Conservation (phyloP, 1,284 basidiomycete genomes). For the Moesziomyces globuligerus region DNA sequence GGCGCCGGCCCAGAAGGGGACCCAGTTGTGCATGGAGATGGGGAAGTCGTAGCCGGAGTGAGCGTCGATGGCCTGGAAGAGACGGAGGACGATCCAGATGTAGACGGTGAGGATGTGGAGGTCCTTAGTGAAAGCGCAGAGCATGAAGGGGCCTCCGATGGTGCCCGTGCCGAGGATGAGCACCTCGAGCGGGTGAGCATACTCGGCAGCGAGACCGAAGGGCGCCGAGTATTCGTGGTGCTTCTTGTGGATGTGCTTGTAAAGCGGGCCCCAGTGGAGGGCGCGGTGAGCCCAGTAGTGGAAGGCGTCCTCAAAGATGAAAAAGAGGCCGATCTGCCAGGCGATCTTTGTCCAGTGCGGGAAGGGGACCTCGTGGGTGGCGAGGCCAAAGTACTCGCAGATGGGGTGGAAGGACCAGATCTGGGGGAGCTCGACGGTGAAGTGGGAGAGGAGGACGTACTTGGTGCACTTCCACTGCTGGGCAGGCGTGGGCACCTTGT, state of each 20-base stretch:
- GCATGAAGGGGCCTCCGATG: slow-evolving; percentile 86
- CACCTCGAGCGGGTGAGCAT: slow-evolving; percentile 93
- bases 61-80: slow-evolving; percentile 97
- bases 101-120: slow-evolving; percentile 90
- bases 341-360: slow-evolving; percentile 70
- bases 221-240: slow-evolving; percentile 97
- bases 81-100: slow-evolving; percentile 89
- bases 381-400: slow-evolving; percentile 88
- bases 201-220: slow-evolving; percentile 96
- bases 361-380: slow-evolving; percentile 92
- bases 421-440: slow-evolving; percentile 93
- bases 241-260: slow-evolving; percentile 95
- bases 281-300: slow-evolving; percentile 83
- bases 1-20: slow-evolving; percentile 98
- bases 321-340: slow-evolving; percentile 88
- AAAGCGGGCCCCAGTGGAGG: slow-evolving; percentile 87
- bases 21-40: slow-evolving; percentile 87
- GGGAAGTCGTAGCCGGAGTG: slow-evolving; percentile 86
- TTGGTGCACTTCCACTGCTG: slow-evolving; percentile 98
- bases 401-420: slow-evolving; percentile 97
- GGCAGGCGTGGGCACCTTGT: slow-evolving; percentile 79
- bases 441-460: slow-evolving; percentile 92
- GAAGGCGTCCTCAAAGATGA: slow-evolving; percentile 95
- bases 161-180: slow-evolving; percentile 88
- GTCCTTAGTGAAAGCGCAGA: slow-evolving; percentile 74